A percentile compares a stretch with the other conserved stretches of the same genome.
Evolutionary conservation across 495 filamentous ascomycete genomes (phyloP).

Genomic region (Xylaria longipes): DNA sequence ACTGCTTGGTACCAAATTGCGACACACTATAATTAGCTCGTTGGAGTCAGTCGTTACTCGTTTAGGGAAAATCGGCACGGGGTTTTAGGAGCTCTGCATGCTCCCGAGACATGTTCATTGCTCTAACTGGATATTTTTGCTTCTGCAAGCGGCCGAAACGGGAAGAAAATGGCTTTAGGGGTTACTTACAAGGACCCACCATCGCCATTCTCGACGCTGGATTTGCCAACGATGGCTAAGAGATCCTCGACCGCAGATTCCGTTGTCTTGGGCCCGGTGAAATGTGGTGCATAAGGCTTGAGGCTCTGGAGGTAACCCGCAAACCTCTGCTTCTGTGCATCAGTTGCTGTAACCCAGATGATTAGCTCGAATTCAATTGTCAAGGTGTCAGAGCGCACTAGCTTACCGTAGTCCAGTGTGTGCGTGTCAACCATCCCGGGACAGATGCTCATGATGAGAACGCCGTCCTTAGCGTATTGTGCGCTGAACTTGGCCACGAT

Average conservation of each 20-base stretch:
- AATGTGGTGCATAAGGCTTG: constrained; percentile 53
- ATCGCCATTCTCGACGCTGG: constrained; percentile 55
- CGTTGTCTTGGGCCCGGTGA: constrained; percentile 52
- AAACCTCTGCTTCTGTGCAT: constrained; percentile 44
- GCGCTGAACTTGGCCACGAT: constrained; percentile 54
- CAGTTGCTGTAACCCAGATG: constrained; percentile 39
- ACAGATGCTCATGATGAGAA: constrained; percentile 57
- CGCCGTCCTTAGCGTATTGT: constrained; percentile 53
- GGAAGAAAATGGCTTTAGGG: not conserved
- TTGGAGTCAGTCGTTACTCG: not conserved
- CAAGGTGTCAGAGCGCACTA: not conserved
- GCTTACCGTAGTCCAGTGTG: not conserved
- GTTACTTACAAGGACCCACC: constrained; percentile 51
- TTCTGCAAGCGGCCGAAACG: too few species aligned
- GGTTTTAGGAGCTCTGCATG: not conserved
- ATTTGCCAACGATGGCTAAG: constrained; percentile 47
- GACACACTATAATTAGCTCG: constrained; percentile 47
- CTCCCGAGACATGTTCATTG: not conserved
- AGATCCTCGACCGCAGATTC: constrained; percentile 51
- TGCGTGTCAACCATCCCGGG: constrained; percentile 56
- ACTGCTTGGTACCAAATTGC: constrained; percentile 61
- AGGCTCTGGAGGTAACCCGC: constrained; percentile 46
- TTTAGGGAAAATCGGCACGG: not conserved
- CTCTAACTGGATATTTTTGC: not conserved
- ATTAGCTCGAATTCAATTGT: not conserved